Conservation (phyloP, 768 basidiomycete species). For the Mrakia hoshinonis region DNA sequence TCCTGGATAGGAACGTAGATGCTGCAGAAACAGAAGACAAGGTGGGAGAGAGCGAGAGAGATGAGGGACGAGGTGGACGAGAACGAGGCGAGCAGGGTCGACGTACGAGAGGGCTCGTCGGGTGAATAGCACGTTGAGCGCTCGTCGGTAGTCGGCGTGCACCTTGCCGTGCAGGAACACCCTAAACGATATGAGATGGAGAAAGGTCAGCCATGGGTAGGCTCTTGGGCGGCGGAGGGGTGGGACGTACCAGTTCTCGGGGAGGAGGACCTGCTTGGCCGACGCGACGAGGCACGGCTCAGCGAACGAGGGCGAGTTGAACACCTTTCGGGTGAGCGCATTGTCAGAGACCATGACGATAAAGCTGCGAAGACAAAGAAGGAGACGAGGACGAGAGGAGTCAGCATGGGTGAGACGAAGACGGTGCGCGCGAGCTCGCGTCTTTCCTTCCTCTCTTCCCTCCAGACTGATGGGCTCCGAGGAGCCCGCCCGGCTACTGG, state of each 20-base stretch:
- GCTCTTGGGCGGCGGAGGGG: background rate
- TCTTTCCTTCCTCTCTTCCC: background rate
- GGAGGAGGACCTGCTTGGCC: conserved; percentile 72
- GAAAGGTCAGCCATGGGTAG: background rate
- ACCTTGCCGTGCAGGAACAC: conserved; percentile 93
- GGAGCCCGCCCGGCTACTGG: too few species aligned
- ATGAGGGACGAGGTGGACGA: background rate
- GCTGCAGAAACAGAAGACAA: conserved; percentile 44
- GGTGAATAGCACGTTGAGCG: conserved; percentile 84
- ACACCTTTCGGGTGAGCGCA: conserved; percentile 83
- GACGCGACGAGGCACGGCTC: conserved; percentile 91
- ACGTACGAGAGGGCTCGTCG: conserved; percentile 79
- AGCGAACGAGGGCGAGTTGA: conserved; percentile 85
- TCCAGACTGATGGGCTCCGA: background rate
- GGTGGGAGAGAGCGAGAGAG: background rate
- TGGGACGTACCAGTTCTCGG: conserved; percentile 69
- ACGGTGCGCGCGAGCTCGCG: background rate
- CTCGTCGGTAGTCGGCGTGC: conserved; percentile 87
- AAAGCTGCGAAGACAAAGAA: conserved; percentile 57
- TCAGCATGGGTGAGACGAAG: background rate
- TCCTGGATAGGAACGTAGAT: conserved; percentile 82
- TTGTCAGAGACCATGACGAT: conserved; percentile 97
- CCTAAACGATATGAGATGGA: conserved; percentile 45
- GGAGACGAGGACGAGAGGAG: background rate
- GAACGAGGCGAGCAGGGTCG: background rate